These are phyloP conservation scores for Phytophthora megakarya DNA, from an alignment of 352 stramenopile species.

Conservation along the genomic window DNA sequence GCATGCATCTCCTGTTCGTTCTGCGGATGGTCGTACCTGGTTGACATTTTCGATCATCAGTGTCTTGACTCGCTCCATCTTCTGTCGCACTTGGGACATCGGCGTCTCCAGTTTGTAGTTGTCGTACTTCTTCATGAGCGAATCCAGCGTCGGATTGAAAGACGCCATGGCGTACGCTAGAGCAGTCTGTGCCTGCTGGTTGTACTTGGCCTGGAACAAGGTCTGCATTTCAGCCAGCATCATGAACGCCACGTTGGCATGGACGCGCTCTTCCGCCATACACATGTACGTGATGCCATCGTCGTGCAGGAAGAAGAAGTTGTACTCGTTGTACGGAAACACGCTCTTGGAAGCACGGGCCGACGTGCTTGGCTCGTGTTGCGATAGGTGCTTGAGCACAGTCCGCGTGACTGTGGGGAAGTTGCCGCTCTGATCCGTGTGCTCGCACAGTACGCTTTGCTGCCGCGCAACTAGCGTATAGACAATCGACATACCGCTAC, in stretches of 20 bases:
- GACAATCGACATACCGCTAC: conserved; percentile 67
- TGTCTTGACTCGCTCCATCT: conserved; percentile 98
- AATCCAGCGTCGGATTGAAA: conserved; percentile 64
- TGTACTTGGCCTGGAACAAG: conserved; percentile 69
- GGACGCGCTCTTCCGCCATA: conserved; percentile 80
- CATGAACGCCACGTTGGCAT: conserved; percentile 73
- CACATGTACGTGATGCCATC: conserved; percentile 84
- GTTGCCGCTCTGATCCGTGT: conserved; percentile 77
- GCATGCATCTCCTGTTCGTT: neutral
- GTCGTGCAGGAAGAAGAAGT: conserved; percentile 83
- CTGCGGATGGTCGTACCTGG: conserved; percentile 44
- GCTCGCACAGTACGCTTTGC: conserved; percentile 81
- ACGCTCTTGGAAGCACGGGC: conserved; percentile 52
- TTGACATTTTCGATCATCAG: conserved; percentile 99
- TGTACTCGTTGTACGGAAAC: conserved; percentile 79
- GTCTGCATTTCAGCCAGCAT: conserved; percentile 74
- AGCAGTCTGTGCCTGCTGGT: conserved; percentile 65
- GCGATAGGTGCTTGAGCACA: conserved; percentile 72
- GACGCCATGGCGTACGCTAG: conserved; percentile 71
- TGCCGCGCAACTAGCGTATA: conserved; percentile 74
- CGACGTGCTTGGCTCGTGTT: conserved; percentile 45
- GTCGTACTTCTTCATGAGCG: conserved; percentile 86
- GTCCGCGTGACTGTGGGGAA: conserved; percentile 76
- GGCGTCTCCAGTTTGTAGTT: conserved; percentile 83
- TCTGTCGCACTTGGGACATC: conserved; percentile 84